Conservation (phyloP, 2,329 filamentous ascomycete genomes). For the Pochonia chlamydosporia region DNA sequence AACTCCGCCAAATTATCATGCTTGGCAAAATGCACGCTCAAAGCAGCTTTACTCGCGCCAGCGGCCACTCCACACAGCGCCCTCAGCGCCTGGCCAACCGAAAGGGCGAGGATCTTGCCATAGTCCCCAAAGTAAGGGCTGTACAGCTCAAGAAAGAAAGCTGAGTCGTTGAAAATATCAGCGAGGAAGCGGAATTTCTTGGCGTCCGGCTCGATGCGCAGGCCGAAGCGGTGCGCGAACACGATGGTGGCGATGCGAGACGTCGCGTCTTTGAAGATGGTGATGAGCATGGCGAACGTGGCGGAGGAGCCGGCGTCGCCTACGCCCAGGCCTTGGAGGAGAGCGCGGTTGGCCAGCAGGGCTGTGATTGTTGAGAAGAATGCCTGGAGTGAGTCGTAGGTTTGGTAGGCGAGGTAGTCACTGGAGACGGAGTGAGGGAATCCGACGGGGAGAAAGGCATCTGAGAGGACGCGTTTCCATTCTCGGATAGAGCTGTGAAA, state of each 20-base stretch:
- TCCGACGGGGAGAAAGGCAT: constrained; percentile 81
- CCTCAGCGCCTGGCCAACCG: constrained; percentile 44
- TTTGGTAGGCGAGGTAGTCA: constrained; percentile 73
- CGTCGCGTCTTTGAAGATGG: constrained; percentile 75
- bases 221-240: constrained; percentile 78
- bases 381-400: constrained; percentile 72
- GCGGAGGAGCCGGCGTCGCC: constrained; percentile 74
- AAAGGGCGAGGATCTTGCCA: constrained; percentile 44
- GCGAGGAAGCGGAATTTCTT: constrained; percentile 85
- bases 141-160: constrained; percentile 79
- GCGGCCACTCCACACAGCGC: constrained; percentile 83
- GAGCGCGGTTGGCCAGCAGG: constrained; percentile 73
- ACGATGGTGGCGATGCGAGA: constrained; percentile 79
- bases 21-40: constrained; percentile 87
- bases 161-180: constrained; percentile 82
- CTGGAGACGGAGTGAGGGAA: constrained; percentile 80
- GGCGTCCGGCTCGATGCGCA: constrained; percentile 81
- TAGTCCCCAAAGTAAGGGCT: constrained; percentile 63
- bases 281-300: constrained; percentile 74
- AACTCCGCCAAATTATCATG: constrained; percentile 86
- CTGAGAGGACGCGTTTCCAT: constrained; percentile 40
- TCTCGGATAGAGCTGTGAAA: constrained; percentile 24
- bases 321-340: constrained; percentile 75
- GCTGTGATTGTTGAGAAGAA: constrained; percentile 79
- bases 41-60: constrained; percentile 80